Percentiles rank a stretch among this genome's conserved stretches.
phyloP scores from a whole-genome alignment of 106 monocot species.

The Acorus calamus region DNA sequence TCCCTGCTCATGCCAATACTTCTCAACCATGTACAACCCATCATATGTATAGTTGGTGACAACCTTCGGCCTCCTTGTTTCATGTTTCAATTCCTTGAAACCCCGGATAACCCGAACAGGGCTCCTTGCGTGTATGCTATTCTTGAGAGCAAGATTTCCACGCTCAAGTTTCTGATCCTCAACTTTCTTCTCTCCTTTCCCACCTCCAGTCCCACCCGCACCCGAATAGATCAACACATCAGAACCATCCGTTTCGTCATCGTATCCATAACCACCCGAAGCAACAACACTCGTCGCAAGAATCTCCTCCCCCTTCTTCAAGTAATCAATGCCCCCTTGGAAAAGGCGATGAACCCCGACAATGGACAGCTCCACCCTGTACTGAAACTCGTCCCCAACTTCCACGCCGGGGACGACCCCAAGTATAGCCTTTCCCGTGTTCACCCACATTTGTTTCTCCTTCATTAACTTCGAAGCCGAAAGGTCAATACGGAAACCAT shows the following conservation, averaged over 20 bases:
- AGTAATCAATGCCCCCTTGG: slow-evolving; percentile 72
- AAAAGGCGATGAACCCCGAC: slow-evolving; percentile 75
- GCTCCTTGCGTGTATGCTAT: slow-evolving; percentile 49
- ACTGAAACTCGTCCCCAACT: slow-evolving; percentile 91
- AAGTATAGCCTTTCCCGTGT: slow-evolving; percentile 24
- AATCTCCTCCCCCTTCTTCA: slow-evolving; percentile 14
- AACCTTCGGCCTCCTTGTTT: slow-evolving; percentile 37
- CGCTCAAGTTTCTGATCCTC: slow-evolving; percentile 86
- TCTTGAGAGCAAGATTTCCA: slow-evolving; percentile 79
- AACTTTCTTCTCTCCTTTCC: slow-evolving; percentile 25
- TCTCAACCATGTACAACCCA: slow-evolving; percentile 72
- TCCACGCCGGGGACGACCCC: slow-evolving; percentile 60
- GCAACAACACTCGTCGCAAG: slow-evolving; percentile 73
- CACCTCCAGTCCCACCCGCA: slow-evolving; percentile 56
- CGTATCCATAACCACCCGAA: slow-evolving; percentile 46
- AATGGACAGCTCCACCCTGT: slow-evolving; percentile 60
- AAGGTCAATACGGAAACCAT: slow-evolving; percentile 43
- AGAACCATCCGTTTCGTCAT: slow-evolving; percentile 60
- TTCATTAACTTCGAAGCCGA: slow-evolving; percentile 40
- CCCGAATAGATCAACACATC: slow-evolving; percentile 89
- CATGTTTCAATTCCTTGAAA: slow-evolving; percentile 31
- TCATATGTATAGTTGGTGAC: slow-evolving; percentile 73
- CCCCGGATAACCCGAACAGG: slow-evolving; percentile 89
- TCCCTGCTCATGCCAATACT: slow-evolving; percentile 42
- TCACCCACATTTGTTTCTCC: slow-evolving; percentile 31